A percentile compares a stretch with the other conserved stretches of the same genome.
These are phyloP conservation scores for Crithidia brevicula DNA, from an alignment of 208 protist genomes.

Conservation along the genomic window DNA sequence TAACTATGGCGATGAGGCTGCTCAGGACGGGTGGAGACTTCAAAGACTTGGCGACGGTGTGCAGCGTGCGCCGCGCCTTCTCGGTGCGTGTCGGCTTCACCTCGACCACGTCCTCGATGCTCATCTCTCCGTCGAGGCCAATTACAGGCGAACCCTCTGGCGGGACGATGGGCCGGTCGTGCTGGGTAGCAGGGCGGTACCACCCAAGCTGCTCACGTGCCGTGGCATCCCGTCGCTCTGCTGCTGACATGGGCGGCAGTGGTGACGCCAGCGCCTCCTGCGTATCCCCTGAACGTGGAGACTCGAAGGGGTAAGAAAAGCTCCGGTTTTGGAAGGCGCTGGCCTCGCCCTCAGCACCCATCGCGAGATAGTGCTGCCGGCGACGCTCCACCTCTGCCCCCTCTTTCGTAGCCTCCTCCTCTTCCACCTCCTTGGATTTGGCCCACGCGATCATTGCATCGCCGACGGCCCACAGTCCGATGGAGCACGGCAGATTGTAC, in stretches of 20 bases:
- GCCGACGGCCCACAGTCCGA: constrained; percentile 60
- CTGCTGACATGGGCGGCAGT: not conserved
- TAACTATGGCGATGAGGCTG: constrained; percentile 56
- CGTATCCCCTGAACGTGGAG: not conserved
- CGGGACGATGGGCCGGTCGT: constrained; percentile 33
- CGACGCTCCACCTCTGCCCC: not conserved
- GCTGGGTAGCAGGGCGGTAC: constrained; percentile 34
- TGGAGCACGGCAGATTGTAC: constrained; percentile 71
- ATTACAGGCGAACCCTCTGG: constrained; percentile 13
- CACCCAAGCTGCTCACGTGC: constrained; percentile 43
- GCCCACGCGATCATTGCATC: constrained; percentile 43
- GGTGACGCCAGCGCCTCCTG: not conserved
- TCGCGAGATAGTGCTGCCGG: constrained; percentile 8
- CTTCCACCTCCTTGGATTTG: constrained; percentile 29
- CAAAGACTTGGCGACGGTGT: constrained; percentile 31
- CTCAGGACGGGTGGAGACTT: constrained; percentile 49
- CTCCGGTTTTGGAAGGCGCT: constrained; percentile 21
- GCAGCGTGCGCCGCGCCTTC: constrained; percentile 12
- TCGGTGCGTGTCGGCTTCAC: not conserved
- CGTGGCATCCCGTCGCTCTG: constrained; percentile 31
- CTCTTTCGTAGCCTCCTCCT: constrained; percentile 3
- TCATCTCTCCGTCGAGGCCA: constrained; percentile 14
- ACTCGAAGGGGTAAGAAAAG: constrained; percentile 32
- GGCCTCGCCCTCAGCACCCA: constrained; percentile 2
- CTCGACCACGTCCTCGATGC: constrained; percentile 3